Conservation (phyloP, 768 basidiomycete species). For the Macrolepiota dolichaula region DNA sequence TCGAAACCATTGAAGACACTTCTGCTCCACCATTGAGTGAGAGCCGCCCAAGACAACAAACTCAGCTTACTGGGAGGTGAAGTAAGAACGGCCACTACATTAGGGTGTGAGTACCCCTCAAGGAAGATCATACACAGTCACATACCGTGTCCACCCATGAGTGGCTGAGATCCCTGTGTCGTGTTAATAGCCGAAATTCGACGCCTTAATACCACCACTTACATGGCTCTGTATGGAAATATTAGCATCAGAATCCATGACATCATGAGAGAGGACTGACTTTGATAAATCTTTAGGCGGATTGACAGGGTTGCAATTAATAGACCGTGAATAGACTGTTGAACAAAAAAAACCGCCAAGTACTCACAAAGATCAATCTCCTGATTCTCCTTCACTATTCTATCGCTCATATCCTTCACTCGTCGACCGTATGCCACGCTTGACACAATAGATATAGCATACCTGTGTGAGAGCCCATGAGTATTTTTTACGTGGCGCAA, state of each 20-base stretch:
- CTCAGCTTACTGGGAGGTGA: constrained; percentile 11
- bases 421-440: constrained; percentile 23
- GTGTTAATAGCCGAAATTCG: background rate
- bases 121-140: background rate
- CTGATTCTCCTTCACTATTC: constrained; percentile 19
- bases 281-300: constrained; percentile 7
- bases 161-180: constrained; percentile 11
- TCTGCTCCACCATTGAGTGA: constrained; percentile 11
- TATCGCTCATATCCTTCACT: constrained; percentile 20
- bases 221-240: background rate
- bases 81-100: constrained; percentile 14
- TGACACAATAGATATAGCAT: constrained; percentile 21
- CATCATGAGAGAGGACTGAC: background rate
- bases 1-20: constrained; percentile 28
- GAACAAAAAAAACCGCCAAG: background rate
- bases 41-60: background rate
- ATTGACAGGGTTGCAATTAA: constrained; percentile 5
- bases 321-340: background rate
- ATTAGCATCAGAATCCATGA: background rate
- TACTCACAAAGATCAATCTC: constrained; percentile 21
- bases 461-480: constrained; percentile 16
- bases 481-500: background rate
- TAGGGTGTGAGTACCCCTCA: background rate
- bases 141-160: constrained; percentile 12
- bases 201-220: background rate